Conservation (phyloP, 371 early-diverging fungal species). For the Syncephalis fuscata region DNA sequence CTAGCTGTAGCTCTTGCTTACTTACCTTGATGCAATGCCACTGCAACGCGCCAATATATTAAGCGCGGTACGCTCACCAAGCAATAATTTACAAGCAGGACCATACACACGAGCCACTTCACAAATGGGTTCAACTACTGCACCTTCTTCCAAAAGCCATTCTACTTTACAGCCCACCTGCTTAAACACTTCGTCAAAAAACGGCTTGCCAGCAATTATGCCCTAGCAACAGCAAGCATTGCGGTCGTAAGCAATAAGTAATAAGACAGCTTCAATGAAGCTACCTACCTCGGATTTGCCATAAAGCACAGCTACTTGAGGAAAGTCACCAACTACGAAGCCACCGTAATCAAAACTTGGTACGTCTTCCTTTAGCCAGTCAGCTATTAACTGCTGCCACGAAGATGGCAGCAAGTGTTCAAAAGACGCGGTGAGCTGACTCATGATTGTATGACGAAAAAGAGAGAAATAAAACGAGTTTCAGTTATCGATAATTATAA, state of each 20-base stretch:
- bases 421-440: constrained; percentile 18
- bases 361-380: constrained; percentile 86
- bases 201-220: constrained; percentile 87
- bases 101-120: constrained; percentile 76
- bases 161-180: constrained; percentile 83
- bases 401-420: constrained; percentile 54
- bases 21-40: constrained; percentile 76
- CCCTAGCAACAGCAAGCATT: constrained; percentile 37
- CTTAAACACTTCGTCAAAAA: constrained; percentile 85
- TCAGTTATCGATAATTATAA: too few relatives aligned
- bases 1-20: not conserved
- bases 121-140: constrained; percentile 45
- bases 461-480: constrained; percentile 1
- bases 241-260: too few relatives aligned
- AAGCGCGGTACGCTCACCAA: constrained; percentile 89
- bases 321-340: constrained; percentile 82
- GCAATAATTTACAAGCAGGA: constrained; percentile 63
- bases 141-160: constrained; percentile 73
- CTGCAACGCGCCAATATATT: constrained; percentile 89
- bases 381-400: constrained; percentile 43
- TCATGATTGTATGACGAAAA: constrained; percentile 15
- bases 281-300: constrained; percentile 60
- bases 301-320: constrained; percentile 66
- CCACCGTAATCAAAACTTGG: constrained; percentile 96
- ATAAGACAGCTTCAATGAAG: not conserved